These are phyloP conservation scores for Colletotrichum tamarilloi DNA, from an alignment of 2,329 filamentous ascomycete species.

Conservation along the genomic window DNA sequence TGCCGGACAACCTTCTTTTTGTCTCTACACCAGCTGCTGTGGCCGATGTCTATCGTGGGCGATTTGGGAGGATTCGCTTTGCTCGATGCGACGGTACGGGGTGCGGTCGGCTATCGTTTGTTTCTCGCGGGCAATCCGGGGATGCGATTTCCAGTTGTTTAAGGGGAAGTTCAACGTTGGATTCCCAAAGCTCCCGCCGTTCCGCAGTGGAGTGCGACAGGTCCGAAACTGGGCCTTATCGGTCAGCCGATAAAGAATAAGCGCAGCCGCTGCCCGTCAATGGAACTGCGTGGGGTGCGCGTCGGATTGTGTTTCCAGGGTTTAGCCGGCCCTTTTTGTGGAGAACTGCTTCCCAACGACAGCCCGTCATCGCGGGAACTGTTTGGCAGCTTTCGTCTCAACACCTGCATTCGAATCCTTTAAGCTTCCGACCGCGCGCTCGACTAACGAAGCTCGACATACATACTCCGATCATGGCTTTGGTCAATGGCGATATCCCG, in stretches of 20 bases:
- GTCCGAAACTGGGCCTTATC: constrained; percentile 27
- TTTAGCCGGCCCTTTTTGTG: constrained; percentile 22
- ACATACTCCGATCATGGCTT: constrained; percentile 23
- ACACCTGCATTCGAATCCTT: background rate
- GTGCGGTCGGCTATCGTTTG: constrained; percentile 13
- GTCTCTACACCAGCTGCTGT: background rate
- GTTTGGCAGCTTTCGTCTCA: constrained; percentile 4
- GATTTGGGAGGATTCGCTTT: background rate
- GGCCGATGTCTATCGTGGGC: background rate
- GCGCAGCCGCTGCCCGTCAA: constrained; percentile 20
- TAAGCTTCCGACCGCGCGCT: background rate
- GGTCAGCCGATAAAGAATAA: constrained; percentile 25
- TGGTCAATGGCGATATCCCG: constrained; percentile 59
- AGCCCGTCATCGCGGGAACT: background rate
- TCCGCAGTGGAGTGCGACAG: constrained; percentile 30
- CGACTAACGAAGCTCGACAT: background rate
- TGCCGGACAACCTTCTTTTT: constrained; percentile 6
- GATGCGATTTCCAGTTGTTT: constrained; percentile 23
- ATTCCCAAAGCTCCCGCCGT: constrained; percentile 26
- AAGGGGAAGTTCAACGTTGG: constrained; percentile 30
- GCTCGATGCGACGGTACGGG: background rate
- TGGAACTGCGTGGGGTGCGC: background rate
- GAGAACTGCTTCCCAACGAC: constrained; percentile 21
- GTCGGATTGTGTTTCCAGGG: background rate
- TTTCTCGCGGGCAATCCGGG: constrained; percentile 17